phyloP scores from a whole-genome alignment of 2,329 filamentous ascomycete genomes.

The Elsinoe fawcettii region DNA sequence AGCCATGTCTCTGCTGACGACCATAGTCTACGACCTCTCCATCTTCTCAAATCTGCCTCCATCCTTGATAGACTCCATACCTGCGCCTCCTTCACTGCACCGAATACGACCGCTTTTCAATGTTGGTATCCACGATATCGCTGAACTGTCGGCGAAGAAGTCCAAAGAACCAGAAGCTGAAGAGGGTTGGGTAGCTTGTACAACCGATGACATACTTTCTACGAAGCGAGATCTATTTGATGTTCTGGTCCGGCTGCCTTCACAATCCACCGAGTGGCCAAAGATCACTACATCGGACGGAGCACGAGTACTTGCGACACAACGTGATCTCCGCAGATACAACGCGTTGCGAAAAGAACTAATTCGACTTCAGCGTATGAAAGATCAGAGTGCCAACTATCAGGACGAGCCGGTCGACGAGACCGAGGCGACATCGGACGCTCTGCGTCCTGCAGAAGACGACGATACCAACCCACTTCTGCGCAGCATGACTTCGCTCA shows the following conservation, averaged over 20 bases:
- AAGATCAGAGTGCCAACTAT: conserved; percentile 25
- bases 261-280: conserved; percentile 54
- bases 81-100: conserved; percentile 47
- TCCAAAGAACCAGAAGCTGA: conserved; percentile 32
- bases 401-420: conserved; percentile 21
- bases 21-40: conserved; percentile 82
- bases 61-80: conserved; percentile 62
- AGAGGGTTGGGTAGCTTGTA: conserved; percentile 82
- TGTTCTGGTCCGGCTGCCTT: conserved; percentile 73
- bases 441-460: conserved; percentile 10
- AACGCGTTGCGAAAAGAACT: conserved; percentile 59
- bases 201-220: conserved; percentile 84
- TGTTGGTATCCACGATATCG: conserved; percentile 87
- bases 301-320: conserved; percentile 69
- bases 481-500: conserved; percentile 10
- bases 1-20: background rate
- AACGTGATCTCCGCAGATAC: conserved; percentile 80
- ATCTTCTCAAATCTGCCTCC: conserved; percentile 81
- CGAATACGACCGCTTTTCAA: conserved; percentile 79
- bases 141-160: conserved; percentile 56
- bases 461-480: conserved; percentile 18
- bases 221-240: conserved; percentile 86
- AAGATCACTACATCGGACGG: conserved; percentile 59
- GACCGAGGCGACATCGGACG: background rate
- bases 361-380: conserved; percentile 27